Percentiles rank a stretch among this genome's conserved stretches.
phyloP scores from a whole-genome alignment of 2,329 filamentous ascomycete species.

The Aureobasidium sp. region DNA sequence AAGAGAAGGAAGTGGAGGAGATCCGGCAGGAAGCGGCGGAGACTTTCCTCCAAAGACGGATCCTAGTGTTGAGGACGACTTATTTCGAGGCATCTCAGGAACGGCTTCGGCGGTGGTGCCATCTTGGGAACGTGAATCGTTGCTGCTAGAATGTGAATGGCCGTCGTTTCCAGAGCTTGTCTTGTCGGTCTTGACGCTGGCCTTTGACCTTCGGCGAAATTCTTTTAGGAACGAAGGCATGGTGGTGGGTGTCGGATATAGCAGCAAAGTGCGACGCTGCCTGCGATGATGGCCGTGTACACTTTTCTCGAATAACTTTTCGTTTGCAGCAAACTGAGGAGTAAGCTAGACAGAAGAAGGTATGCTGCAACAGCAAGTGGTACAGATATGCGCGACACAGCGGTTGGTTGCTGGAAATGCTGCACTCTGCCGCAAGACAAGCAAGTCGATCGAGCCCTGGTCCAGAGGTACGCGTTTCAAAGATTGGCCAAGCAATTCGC shows the following conservation, averaged over 20 bases:
- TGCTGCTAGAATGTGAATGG: conserved; percentile 17
- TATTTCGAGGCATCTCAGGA: conserved; percentile 51
- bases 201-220: conserved; percentile 63
- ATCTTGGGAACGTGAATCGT: conserved; percentile 41
- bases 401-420: neutral
- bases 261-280: neutral
- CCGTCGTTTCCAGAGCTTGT: conserved; percentile 41
- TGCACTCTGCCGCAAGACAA: conserved; percentile 3
- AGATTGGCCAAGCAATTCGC: neutral
- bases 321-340: conserved; percentile 2
- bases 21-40: conserved; percentile 59
- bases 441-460: neutral
- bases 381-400: conserved; percentile 7
- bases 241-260: neutral
- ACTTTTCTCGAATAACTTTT: neutral
- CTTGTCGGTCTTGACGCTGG: conserved; percentile 62
- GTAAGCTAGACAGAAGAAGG: neutral
- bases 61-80: conserved; percentile 55
- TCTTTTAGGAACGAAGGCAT: conserved; percentile 64
- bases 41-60: conserved; percentile 61
- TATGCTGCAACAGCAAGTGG: neutral
- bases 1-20: conserved; percentile 54
- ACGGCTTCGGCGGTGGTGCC: conserved; percentile 22
- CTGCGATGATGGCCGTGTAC: neutral
- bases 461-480: neutral